Evolutionary conservation across 768 basidiomycete genomes (phyloP).

Genomic region (Pleurotus citrinopileatus): DNA sequence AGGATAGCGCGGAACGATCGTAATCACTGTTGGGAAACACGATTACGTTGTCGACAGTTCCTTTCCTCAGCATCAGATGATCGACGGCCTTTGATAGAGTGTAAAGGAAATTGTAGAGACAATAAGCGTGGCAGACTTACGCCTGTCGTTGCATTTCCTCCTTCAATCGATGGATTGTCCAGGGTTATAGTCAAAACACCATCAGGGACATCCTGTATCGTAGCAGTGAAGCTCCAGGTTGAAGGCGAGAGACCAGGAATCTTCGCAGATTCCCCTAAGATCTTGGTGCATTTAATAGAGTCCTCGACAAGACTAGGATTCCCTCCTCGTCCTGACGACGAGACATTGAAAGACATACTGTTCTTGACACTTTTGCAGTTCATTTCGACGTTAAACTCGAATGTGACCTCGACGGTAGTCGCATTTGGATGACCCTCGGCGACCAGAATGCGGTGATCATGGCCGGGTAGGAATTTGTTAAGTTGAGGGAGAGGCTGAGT

Average conservation of each 20-base stretch:
- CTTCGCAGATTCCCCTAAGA: conserved; percentile 47
- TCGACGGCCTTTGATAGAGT: conserved; percentile 50
- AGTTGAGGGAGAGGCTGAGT: conserved; percentile 66
- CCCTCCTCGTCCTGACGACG: conserved; percentile 60
- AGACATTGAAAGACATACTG: conserved; percentile 64
- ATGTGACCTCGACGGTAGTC: conserved; percentile 58
- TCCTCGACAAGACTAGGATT: conserved; percentile 45
- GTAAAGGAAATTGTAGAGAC: conserved; percentile 7
- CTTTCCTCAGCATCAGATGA: conserved; percentile 81
- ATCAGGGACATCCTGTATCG: conserved; percentile 72
- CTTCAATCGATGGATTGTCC: conserved; percentile 46
- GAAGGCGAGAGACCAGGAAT: conserved; percentile 59
- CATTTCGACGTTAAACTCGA: conserved; percentile 84
- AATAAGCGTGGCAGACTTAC: conserved; percentile 36
- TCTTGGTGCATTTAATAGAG: conserved; percentile 42
- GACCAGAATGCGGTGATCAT: conserved; percentile 70
- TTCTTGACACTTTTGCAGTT: conserved; percentile 64
- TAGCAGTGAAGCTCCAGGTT: conserved; percentile 71
- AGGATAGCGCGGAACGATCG: conserved; percentile 47
- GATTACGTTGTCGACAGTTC: conserved; percentile 69
- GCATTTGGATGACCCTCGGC: conserved; percentile 45
- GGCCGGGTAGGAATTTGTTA: conserved; percentile 81
- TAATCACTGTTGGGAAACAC: conserved; percentile 88
- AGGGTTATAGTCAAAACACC: conserved; percentile 78
- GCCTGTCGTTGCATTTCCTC: conserved; percentile 45